These are phyloP conservation scores for Castanea mollissima DNA, from an alignment of 306 rosid genomes.

Conservation along the genomic window DNA sequence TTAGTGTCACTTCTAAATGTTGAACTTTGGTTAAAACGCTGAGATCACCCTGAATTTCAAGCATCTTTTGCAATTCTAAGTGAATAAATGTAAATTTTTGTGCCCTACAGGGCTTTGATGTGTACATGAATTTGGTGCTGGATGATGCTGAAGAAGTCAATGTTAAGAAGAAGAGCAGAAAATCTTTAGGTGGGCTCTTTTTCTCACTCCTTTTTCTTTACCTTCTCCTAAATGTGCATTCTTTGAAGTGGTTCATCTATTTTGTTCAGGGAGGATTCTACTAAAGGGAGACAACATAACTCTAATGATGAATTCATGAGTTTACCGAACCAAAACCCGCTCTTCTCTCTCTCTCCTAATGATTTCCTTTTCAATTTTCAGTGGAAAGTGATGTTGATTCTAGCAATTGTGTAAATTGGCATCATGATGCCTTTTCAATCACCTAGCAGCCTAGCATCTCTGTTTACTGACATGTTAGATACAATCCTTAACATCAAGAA, in stretches of 20 bases:
- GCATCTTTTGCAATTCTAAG: too few species aligned
- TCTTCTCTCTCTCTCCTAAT: not conserved
- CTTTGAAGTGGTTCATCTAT: conserved; percentile 5
- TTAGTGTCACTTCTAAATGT: too few species aligned
- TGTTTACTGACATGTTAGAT: conserved; percentile 1
- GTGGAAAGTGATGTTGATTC: conserved; percentile 45
- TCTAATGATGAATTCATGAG: conserved; percentile 72
- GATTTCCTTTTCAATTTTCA: conserved; percentile 11
- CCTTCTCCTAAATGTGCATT: not conserved
- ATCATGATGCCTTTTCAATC: conserved; percentile 4
- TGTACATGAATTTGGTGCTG: conserved; percentile 70
- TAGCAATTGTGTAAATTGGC: not conserved
- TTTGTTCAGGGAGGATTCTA: conserved; percentile 58
- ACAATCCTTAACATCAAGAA: not conserved
- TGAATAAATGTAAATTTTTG: conserved; percentile 13
- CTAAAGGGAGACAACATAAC: conserved; percentile 76
- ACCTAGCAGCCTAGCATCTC: conserved; percentile 8
- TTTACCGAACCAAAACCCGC: not conserved
- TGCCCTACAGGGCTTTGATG: conserved; percentile 60
- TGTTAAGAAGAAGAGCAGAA: conserved; percentile 62
- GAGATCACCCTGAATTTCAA: too few species aligned
- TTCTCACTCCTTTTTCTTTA: not conserved
- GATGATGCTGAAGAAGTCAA: conserved; percentile 76
- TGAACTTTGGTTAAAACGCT: too few species aligned
- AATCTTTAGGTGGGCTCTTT: conserved; percentile 38